These are phyloP conservation scores for Jackrogersella minutella DNA, from an alignment of 495 filamentous ascomycete species.

Conservation along the genomic window DNA sequence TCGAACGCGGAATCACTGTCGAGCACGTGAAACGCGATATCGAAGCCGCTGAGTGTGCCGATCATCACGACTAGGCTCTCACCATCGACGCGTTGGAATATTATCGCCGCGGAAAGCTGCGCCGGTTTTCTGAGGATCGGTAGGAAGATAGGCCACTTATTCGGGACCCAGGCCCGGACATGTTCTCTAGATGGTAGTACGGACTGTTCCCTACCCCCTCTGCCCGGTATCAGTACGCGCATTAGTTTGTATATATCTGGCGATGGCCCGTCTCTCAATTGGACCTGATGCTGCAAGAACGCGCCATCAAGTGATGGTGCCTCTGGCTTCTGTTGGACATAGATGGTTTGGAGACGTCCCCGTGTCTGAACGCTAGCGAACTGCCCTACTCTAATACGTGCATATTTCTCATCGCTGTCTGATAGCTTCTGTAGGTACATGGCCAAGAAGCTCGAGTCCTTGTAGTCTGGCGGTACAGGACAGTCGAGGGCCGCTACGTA, in stretches of 20 bases:
- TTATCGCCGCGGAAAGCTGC: constrained; percentile 8
- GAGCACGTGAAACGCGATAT: constrained; percentile 34
- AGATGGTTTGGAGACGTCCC: constrained; percentile 20
- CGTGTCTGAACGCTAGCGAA: constrained; percentile 18
- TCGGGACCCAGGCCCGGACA: neutral
- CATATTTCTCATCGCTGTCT: constrained; percentile 22
- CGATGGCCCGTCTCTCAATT: constrained; percentile 6
- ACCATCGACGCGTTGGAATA: neutral
- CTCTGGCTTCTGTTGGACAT: constrained; percentile 28
- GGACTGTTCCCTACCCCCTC: neutral
- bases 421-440: constrained; percentile 28
- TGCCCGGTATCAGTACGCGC: neutral
- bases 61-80: constrained; percentile 3
- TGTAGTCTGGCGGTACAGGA: constrained; percentile 24
- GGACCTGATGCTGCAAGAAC: constrained; percentile 20
- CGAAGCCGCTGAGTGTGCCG: constrained; percentile 6
- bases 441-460: constrained; percentile 27
- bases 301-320: constrained; percentile 3
- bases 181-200: neutral
- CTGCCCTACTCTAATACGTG: constrained; percentile 16
- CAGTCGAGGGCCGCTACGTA: constrained; percentile 22
- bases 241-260: neutral
- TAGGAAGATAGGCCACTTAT: neutral
- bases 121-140: neutral
- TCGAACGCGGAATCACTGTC: constrained; percentile 11